A percentile compares a stretch with the other conserved stretches of the same genome.
These are phyloP conservation scores for Entelexis paramagnoliae DNA, from an alignment of 1,139 yeast species.

Conservation along the genomic window DNA sequence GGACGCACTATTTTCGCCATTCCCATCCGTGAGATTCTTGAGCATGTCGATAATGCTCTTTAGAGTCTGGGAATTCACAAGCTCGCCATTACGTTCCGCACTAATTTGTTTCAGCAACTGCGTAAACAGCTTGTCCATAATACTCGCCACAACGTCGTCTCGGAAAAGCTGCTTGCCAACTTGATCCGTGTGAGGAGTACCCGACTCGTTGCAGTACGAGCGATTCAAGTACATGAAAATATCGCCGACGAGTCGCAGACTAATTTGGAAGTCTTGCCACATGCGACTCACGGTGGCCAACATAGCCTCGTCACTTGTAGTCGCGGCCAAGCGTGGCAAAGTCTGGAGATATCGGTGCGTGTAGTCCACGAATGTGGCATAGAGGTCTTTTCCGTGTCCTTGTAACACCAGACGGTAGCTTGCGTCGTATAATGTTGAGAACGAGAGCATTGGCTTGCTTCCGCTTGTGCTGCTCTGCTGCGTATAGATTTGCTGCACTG, in stretches of 20 bases:
- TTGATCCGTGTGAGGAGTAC: constrained; percentile 59
- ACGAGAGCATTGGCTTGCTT: constrained; percentile 40
- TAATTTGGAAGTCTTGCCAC: constrained; percentile 69
- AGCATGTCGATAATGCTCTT: constrained; percentile 61
- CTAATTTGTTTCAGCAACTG: constrained; percentile 50
- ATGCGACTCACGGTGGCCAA: constrained; percentile 9
- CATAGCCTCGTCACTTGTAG: not conserved
- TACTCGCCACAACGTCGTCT: constrained; percentile 41
- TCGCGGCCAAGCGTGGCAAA: not conserved
- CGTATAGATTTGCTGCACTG: constrained; percentile 54
- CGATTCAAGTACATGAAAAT: constrained; percentile 78
- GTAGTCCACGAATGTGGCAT: constrained; percentile 48
- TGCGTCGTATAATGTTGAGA: constrained; percentile 72
- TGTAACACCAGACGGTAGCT: constrained; percentile 71
- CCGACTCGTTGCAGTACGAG: constrained; percentile 68
- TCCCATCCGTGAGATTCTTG: constrained; percentile 39
- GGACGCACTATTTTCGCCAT: constrained; percentile 36
- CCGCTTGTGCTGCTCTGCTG: constrained; percentile 41
- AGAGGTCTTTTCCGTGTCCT: constrained; percentile 60
- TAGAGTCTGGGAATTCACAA: constrained; percentile 51
- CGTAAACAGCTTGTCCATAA: constrained; percentile 32
- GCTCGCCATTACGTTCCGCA: constrained; percentile 49
- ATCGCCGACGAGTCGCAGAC: constrained; percentile 76
- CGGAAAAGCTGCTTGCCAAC: constrained; percentile 57
- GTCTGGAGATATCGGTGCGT: constrained; percentile 44